Conservation (phyloP, 306 rosid genomes). For the Hippophae tibetana region DNA sequence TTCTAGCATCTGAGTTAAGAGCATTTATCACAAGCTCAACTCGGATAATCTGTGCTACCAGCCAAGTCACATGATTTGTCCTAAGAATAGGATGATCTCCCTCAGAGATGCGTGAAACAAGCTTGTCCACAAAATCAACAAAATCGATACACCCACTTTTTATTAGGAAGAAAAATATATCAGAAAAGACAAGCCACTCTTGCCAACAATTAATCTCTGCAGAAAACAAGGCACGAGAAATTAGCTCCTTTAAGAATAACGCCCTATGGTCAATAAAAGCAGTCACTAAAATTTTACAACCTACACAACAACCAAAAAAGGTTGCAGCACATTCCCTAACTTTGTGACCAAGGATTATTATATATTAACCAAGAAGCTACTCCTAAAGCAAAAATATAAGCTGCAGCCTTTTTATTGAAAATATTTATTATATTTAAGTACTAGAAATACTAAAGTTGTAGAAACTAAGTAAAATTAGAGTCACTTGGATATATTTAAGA, state of each 20-base stretch:
- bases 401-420: too few species aligned
- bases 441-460: too few species aligned
- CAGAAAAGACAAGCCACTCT: constrained; percentile 96
- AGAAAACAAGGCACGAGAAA: constrained; percentile 28
- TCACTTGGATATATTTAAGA: too few species aligned
- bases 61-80: constrained; percentile 96
- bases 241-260: constrained; percentile 17
- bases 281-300: constrained; percentile 5
- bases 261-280: constrained; percentile 9
- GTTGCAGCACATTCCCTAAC: too few species aligned
- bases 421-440: too few species aligned
- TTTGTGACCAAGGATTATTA: too few species aligned
- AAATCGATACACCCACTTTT: constrained; percentile 95
- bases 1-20: constrained; percentile 81
- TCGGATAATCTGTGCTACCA: constrained; percentile 84
- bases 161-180: constrained; percentile 73
- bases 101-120: constrained; percentile 72
- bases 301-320: too few species aligned
- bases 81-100: constrained; percentile 69
- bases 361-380: too few species aligned
- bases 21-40: constrained; percentile 89
- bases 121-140: constrained; percentile 92
- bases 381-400: too few species aligned
- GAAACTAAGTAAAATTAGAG: too few species aligned
- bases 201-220: constrained; percentile 99